Base-by-base conservation (phyloP, 1,284 basidiomycete genomes). In the Ustilago hordei region DNA sequence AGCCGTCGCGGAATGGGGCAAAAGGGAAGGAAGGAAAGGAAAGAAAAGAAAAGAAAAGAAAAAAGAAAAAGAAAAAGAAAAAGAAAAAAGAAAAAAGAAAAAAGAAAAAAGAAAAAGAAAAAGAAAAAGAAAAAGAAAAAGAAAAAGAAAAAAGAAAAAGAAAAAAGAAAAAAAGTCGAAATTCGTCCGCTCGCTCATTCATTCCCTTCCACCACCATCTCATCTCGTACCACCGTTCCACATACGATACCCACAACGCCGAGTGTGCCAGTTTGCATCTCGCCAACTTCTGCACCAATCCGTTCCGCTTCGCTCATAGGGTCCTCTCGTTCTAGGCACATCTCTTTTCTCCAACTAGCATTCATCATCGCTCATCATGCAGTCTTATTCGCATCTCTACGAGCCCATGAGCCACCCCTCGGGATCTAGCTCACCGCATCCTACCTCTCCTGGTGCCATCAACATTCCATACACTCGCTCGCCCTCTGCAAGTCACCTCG, bases 381-480 rank as follows among this genome's bases (percentile, higher is more conserved):
- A 69, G 61, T 69, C 75, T 19, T 78, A 74, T 41, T 67, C 75
- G 45, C 75, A 78, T 56, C 67, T 78, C 45, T 78, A 78, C 61
- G 68, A 78, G 43, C 61, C 71, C 8, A 64, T 65, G 32, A 36
- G 13, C 38, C 75, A 74, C 34, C 52, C 60, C 4, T 64, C 69
- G 1, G 64, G 64, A 9, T 63, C 70, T 17, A 62, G 48, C 41
- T 77, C 70, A 8, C 71, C 75, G 9, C 71, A 70, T 55, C 61
- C 61, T 19, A 50, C 75, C 9, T 78, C 75, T 4, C 75, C 75
- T 2, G 75, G 66, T 7, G 71, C 68, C 39, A 71, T 78, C 64
- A 74, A 68, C 60, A 71, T 78, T 23, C 68, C 75, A 15, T 74
- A 78, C 60, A 60, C 70, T 9, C 70, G 60, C 9, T 69, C 65